Conservation (phyloP, 306 rosid genomes). For the Hylodesmum podocarpum region DNA sequence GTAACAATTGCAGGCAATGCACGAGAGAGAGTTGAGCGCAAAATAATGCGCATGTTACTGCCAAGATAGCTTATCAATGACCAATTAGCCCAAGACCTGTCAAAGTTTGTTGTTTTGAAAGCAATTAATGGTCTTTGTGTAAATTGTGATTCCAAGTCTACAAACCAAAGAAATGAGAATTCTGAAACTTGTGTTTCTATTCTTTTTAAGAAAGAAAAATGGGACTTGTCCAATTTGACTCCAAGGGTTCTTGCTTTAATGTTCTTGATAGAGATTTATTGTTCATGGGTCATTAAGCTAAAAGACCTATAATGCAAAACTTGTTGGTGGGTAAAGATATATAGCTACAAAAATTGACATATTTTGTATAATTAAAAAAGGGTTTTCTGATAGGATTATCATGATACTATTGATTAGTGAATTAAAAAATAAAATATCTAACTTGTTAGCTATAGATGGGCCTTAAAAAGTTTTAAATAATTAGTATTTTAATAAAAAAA, state of each 20-base stretch:
- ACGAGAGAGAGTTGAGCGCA: constrained; percentile 20
- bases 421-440: no score
- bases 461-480: no score
- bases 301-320: background rate
- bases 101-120: constrained; percentile 37
- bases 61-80: background rate
- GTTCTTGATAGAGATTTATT: background rate
- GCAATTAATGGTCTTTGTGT: constrained; percentile 23
- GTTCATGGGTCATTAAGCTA: background rate
- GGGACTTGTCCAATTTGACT: constrained; percentile 21
- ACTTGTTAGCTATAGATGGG: no score
- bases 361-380: constrained; percentile 1
- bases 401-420: no score
- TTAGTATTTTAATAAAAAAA: no score
- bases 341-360: constrained; percentile 5
- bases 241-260: constrained; percentile 13
- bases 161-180: background rate
- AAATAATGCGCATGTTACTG: constrained; percentile 41
- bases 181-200: background rate
- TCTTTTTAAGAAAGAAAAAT: background rate
- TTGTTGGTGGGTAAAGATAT: background rate
- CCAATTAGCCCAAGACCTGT: constrained; percentile 4
- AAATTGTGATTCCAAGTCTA: background rate
- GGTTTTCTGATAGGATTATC: no score
- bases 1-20: constrained; percentile 9